Evolutionary conservation across 352 stramenopile species (phyloP).

Genomic region (Phytophthora pluvialis): DNA sequence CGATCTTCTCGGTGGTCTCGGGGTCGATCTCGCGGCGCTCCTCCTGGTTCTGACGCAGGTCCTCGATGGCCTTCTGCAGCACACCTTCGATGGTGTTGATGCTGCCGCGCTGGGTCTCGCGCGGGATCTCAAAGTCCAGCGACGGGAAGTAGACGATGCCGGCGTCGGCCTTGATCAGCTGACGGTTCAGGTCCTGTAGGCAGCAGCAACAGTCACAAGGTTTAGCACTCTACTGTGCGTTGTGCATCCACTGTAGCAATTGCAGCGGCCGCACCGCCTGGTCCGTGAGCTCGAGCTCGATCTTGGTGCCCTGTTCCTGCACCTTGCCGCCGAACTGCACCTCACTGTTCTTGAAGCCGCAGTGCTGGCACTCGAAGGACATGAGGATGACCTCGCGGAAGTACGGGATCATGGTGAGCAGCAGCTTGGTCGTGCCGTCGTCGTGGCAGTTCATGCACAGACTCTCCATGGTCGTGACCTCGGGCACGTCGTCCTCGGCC

Average conservation of each 20-base stretch:
- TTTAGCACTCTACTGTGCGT: background rate
- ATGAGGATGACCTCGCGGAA: slow-evolving; percentile 96
- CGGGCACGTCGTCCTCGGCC: slow-evolving; percentile 59
- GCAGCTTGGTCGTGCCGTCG: slow-evolving; percentile 87
- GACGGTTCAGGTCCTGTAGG: slow-evolving; percentile 83
- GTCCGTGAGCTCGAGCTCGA: slow-evolving; percentile 58
- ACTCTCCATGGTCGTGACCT: slow-evolving; percentile 76
- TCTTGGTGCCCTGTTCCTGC: slow-evolving; percentile 68
- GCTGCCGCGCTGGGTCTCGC: slow-evolving; percentile 80
- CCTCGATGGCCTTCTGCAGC: slow-evolving; percentile 69
- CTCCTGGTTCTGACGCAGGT: slow-evolving; percentile 78
- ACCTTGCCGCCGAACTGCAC: slow-evolving; percentile 73
- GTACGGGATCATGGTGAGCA: slow-evolving; percentile 94
- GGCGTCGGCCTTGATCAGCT: slow-evolving; percentile 92
- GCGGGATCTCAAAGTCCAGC: slow-evolving; percentile 93
- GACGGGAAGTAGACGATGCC: slow-evolving; percentile 76
- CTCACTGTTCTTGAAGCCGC: slow-evolving; percentile 81
- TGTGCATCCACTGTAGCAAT: background rate
- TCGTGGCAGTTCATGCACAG: slow-evolving; percentile 92
- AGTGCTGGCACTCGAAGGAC: slow-evolving; percentile 92
- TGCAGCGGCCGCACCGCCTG: slow-evolving; percentile 25
- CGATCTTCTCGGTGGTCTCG: slow-evolving; percentile 74
- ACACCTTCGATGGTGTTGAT: slow-evolving; percentile 91
- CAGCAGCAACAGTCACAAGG: slow-evolving; percentile 7
- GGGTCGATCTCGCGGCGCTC: slow-evolving; percentile 85